These are phyloP conservation scores for Fusarium gaditjirri DNA, from an alignment of 2,329 filamentous ascomycete species.

Conservation along the genomic window DNA sequence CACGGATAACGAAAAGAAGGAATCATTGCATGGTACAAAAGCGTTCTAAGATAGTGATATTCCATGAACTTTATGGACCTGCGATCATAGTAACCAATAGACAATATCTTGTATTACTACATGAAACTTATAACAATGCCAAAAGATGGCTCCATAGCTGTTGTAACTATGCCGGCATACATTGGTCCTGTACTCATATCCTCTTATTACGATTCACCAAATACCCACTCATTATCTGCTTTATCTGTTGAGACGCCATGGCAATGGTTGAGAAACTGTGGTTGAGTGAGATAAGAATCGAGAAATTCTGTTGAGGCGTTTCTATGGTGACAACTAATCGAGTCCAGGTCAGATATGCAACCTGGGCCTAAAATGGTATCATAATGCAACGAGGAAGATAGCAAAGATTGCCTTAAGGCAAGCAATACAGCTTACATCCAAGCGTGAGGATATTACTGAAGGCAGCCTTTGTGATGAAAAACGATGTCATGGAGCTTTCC, in stretches of 20 bases:
- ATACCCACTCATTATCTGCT: not conserved
- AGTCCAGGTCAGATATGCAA: not conserved
- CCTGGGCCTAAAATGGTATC: not conserved
- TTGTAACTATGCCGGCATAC: not conserved
- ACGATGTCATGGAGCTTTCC: not conserved
- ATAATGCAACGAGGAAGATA: not conserved
- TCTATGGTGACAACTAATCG: not conserved
- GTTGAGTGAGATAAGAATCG: not conserved
- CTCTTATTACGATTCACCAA: not conserved
- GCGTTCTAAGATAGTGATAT: not conserved
- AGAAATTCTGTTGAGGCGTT: slow-evolving; percentile 16
- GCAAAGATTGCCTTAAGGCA: not conserved
- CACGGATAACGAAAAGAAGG: not conserved
- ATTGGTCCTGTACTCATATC: not conserved
- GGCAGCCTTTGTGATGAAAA: not conserved
- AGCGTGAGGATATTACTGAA: not conserved
- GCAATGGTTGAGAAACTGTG: slow-evolving; percentile 1
- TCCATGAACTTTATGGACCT: not conserved
- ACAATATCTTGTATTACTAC: not conserved
- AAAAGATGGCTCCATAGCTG: not conserved
- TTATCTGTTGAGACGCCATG: slow-evolving; percentile 1
- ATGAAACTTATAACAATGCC: not conserved
- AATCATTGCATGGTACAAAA: not conserved
- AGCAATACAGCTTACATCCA: not conserved
- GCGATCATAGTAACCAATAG: not conserved